Evolutionary conservation across 177 flowering plant species (phyloP).

Genomic region (Vitis hybrid): DNA sequence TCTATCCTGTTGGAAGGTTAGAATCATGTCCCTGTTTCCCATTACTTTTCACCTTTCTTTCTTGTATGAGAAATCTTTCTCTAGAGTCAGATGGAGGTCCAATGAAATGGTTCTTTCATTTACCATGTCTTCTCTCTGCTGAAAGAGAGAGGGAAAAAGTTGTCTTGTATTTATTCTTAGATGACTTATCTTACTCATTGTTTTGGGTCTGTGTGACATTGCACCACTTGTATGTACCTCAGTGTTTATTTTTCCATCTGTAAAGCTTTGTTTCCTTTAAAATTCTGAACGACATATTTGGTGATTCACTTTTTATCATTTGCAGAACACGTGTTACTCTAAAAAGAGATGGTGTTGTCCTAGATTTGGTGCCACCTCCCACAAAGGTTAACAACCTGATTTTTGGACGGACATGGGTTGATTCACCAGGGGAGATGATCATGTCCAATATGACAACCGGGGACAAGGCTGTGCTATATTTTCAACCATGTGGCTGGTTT

Average conservation of each 20-base stretch:
- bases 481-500: constrained; percentile 92
- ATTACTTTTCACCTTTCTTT: background rate
- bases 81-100: background rate
- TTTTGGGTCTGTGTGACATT: no score
- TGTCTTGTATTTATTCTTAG: no score
- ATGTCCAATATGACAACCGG: constrained; percentile 85
- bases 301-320: background rate
- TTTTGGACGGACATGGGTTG: constrained; percentile 98
- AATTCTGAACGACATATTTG: background rate
- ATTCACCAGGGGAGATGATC: constrained; percentile 94
- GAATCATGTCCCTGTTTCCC: background rate
- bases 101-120: background rate
- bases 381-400: constrained; percentile 89
- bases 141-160: no score
- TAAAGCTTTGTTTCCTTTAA: no score
- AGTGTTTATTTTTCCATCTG: no score
- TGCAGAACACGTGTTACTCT: constrained; percentile 85
- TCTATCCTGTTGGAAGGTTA: constrained; percentile 98
- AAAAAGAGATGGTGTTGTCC: constrained; percentile 63
- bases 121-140: background rate
- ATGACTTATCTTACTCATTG: no score
- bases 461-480: constrained; percentile 70
- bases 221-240: no score
- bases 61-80: background rate
- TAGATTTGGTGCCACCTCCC: constrained; percentile 79